Evolutionary conservation across 148 eudicot species (phyloP).

Genomic region (Rhododendron molle): DNA sequence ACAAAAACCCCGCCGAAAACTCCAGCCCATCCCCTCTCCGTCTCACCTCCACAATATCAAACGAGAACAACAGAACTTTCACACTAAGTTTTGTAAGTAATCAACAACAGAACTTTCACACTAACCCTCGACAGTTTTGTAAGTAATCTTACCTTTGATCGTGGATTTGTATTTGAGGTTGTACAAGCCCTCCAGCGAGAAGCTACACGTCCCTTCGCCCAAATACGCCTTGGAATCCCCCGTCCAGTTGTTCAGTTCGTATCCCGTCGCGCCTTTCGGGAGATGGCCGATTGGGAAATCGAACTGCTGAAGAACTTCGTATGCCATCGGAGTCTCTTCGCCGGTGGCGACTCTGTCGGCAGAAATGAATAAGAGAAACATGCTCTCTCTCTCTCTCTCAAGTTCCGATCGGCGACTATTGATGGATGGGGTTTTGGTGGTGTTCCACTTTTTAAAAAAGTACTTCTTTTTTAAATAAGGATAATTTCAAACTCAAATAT

Average conservation of each 20-base stretch:
- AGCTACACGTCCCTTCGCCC: slow-evolving; percentile 29
- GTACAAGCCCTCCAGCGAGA: slow-evolving; percentile 28
- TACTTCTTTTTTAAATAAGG: too few species aligned
- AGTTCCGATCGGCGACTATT: not conserved
- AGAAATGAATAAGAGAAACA: slow-evolving; percentile 1
- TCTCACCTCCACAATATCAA: slow-evolving; percentile 41
- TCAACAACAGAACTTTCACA: not conserved
- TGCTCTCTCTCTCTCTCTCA: too few species aligned
- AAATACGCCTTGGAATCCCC: slow-evolving; percentile 39
- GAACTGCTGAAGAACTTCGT: slow-evolving; percentile 39
- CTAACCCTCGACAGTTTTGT: not conserved
- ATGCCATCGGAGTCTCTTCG: slow-evolving; percentile 21
- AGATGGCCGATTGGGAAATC: slow-evolving; percentile 51
- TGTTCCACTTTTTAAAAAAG: too few species aligned
- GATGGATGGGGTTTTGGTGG: not conserved
- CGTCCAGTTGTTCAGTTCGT: slow-evolving; percentile 33
- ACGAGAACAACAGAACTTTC: too few species aligned
- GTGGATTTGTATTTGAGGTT: too few species aligned
- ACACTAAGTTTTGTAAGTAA: slow-evolving; percentile 9
- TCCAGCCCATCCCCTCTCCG: slow-evolving; percentile 29
- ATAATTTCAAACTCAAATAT: too few species aligned
- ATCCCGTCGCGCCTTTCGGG: slow-evolving; percentile 46
- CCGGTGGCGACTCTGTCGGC: not conserved
- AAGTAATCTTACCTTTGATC: slow-evolving; percentile 29
- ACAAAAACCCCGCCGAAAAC: slow-evolving; percentile 54